Percentiles rank a stretch among this genome's conserved stretches.
Evolutionary conservation across 2,329 filamentous ascomycete species (phyloP).

Genomic region (Coleophoma eucalyptorum): DNA sequence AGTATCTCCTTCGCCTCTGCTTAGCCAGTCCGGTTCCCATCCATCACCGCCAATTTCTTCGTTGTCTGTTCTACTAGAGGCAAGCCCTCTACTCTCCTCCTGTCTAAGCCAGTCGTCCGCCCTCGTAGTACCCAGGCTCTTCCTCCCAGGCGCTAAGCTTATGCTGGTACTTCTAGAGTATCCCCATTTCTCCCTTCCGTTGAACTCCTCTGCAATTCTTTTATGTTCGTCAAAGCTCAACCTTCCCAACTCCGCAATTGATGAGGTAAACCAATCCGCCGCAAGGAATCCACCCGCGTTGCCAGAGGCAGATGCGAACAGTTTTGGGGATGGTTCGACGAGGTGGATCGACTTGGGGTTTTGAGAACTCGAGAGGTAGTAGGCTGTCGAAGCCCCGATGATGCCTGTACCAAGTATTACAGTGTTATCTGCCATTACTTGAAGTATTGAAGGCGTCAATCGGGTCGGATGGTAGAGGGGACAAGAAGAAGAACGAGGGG

Average conservation of each 20-base stretch:
- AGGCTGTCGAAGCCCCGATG: constrained; percentile 68
- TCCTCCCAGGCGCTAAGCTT: constrained; percentile 35
- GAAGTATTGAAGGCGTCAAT: too few relatives aligned
- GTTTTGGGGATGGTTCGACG: constrained; percentile 50
- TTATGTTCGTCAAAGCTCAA: constrained; percentile 67
- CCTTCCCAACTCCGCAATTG: constrained; percentile 53
- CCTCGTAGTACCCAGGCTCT: constrained; percentile 32
- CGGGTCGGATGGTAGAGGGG: too few relatives aligned
- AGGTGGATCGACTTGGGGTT: constrained; percentile 47
- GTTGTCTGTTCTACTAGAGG: constrained; percentile 33
- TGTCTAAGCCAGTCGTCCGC: constrained; percentile 63
- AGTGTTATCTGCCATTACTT: constrained; percentile 29
- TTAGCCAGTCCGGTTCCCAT: constrained; percentile 54
- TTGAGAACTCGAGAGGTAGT: constrained; percentile 57
- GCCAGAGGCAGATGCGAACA: constrained; percentile 73
- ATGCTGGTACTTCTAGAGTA: constrained; percentile 56
- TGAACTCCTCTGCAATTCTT: constrained; percentile 11
- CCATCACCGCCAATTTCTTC: constrained; percentile 7
- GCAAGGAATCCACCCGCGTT: constrained; percentile 73
- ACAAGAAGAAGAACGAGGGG: too few relatives aligned
- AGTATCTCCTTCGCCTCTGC: constrained; percentile 45
- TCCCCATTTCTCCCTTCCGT: constrained; percentile 41
- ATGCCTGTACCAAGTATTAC: constrained; percentile 69
- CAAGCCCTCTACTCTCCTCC: constrained; percentile 59
- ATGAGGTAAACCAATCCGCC: constrained; percentile 64